Conservation (phyloP, 306 rosid genomes). For the Clitoria ternatea region DNA sequence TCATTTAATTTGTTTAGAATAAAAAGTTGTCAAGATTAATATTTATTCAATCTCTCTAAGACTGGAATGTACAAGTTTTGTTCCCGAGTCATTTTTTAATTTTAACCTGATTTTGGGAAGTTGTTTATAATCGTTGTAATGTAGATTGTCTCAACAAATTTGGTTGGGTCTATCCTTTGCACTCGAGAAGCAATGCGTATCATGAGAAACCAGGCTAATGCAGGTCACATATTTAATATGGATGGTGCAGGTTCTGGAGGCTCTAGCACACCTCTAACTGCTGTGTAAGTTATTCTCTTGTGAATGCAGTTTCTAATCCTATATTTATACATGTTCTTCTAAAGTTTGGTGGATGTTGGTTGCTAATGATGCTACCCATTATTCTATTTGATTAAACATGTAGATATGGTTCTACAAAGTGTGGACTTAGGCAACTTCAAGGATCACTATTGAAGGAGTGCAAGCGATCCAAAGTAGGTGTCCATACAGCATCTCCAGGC, state of each 20-base stretch:
- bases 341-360: too few relatives aligned
- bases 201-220: constrained; percentile 65
- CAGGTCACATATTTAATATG: constrained; percentile 95
- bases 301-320: constrained; percentile 13
- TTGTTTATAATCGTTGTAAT: constrained; percentile 15
- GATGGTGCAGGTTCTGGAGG: constrained; percentile 99
- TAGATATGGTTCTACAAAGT: constrained; percentile 91
- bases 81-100: background rate
- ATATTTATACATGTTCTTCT: too few relatives aligned
- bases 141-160: constrained; percentile 92
- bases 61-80: background rate
- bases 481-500: constrained; percentile 96
- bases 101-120: background rate
- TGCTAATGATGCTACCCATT: constrained; percentile 23
- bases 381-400: constrained; percentile 15
- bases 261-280: constrained; percentile 94
- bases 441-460: constrained; percentile 81
- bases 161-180: constrained; percentile 87
- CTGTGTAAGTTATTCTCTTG: constrained; percentile 95
- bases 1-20: background rate
- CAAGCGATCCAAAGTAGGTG: constrained; percentile 78
- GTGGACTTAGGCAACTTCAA: constrained; percentile 92
- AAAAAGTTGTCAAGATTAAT: background rate
- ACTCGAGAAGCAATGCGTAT: constrained; percentile 86
- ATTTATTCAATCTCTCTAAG: background rate